phyloP scores from a whole-genome alignment of 2,329 filamentous ascomycete species.

The Monilinia fructigena region DNA sequence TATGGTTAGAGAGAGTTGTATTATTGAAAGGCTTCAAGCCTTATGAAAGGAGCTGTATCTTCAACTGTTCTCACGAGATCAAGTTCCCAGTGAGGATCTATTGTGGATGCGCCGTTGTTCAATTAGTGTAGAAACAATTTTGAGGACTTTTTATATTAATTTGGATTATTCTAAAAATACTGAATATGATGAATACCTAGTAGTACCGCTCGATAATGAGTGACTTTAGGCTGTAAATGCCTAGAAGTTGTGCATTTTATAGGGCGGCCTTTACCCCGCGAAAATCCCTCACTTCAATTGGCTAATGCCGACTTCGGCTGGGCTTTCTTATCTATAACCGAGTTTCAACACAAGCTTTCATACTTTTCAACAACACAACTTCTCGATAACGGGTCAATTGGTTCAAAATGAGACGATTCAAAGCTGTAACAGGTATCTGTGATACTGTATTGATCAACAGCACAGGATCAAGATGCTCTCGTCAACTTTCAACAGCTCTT shows the following conservation, averaged over 20 bases:
- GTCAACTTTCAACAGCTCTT: slow-evolving; percentile 35
- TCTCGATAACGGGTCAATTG: slow-evolving; percentile 29
- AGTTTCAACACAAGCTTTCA: slow-evolving; percentile 11
- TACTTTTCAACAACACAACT: slow-evolving; percentile 20
- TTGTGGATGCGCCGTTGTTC: slow-evolving; percentile 29
- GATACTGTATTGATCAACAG: slow-evolving; percentile 27
- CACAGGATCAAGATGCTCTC: slow-evolving; percentile 27
- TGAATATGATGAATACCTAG: not conserved
- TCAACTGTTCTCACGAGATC: not conserved
- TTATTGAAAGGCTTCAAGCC: slow-evolving; percentile 21
- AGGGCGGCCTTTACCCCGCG: not conserved
- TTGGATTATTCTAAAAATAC: not conserved
- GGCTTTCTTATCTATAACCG: slow-evolving; percentile 16
- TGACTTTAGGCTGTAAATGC: not conserved
- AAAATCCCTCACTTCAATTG: slow-evolving; percentile 3
- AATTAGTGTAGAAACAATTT: slow-evolving; percentile 29
- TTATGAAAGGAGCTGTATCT: slow-evolving; percentile 15
- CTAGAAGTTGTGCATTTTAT: not conserved
- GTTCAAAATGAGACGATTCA: slow-evolving; percentile 37
- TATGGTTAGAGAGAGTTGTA: slow-evolving; percentile 18
- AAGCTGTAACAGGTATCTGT: slow-evolving; percentile 31
- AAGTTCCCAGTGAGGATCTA: slow-evolving; percentile 10
- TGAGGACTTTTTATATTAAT: slow-evolving; percentile 5
- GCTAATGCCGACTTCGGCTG: slow-evolving; percentile 13
- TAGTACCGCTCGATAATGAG: too few species aligned